Conservation (phyloP, 1,284 basidiomycete genomes). For the Jaminaea rosea region DNA sequence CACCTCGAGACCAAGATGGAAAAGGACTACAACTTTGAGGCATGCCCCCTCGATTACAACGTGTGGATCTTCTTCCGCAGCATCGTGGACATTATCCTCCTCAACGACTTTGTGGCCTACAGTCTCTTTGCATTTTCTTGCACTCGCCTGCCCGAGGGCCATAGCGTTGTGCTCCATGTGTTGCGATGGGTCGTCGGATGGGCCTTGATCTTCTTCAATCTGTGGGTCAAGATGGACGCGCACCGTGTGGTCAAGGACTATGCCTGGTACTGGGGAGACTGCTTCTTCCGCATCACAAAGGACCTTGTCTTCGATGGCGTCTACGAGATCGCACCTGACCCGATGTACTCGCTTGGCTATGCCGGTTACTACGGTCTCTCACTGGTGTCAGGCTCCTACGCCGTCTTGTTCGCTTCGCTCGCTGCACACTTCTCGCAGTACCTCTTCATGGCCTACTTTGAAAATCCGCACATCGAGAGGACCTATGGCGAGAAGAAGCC, state of each 20-base stretch:
- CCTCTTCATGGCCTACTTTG: constrained; percentile 89
- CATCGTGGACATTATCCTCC: constrained; percentile 84
- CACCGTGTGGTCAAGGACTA: constrained; percentile 84
- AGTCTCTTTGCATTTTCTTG: constrained; percentile 73
- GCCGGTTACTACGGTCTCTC: constrained; percentile 81
- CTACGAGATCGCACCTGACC: constrained; percentile 79
- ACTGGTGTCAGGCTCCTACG: constrained; percentile 74
- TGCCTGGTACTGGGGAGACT: constrained; percentile 90
- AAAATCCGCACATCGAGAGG: constrained; percentile 71
- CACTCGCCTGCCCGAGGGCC: constrained; percentile 66
- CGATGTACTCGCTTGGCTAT: constrained; percentile 54
- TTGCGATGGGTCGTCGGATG: constrained; percentile 80
- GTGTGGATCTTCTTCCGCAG: constrained; percentile 84
- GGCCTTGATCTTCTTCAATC: constrained; percentile 80
- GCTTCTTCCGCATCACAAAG: constrained; percentile 68
- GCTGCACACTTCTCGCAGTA: constrained; percentile 90
- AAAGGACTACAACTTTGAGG: constrained; percentile 81
- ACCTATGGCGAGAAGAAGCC: constrained; percentile 40
- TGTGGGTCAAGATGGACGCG: constrained; percentile 97
- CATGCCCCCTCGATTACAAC: constrained; percentile 51
- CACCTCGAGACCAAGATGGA: constrained; percentile 88
- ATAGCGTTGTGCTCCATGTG: constrained; percentile 65
- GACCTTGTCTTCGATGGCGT: constrained; percentile 94
- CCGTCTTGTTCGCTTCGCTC: constrained; percentile 83
- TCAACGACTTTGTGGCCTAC: constrained; percentile 83